A percentile compares a stretch with the other conserved stretches of the same genome.
phyloP scores from a whole-genome alignment of 352 stramenopile species.

The Phytopythium kandeliae region DNA sequence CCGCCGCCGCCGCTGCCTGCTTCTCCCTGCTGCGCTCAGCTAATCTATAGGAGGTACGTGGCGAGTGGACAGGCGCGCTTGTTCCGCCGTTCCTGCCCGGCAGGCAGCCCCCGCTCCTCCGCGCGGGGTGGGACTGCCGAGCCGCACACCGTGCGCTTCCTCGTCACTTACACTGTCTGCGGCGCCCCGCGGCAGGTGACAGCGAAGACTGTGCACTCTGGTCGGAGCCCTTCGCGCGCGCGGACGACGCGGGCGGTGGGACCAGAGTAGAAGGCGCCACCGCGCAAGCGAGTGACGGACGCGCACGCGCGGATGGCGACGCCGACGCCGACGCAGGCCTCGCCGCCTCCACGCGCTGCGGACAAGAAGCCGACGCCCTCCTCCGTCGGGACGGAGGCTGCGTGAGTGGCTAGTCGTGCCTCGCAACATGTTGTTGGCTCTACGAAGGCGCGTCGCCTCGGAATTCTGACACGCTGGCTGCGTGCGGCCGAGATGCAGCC shows the following conservation, averaged over 20 bases:
- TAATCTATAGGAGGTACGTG: no score
- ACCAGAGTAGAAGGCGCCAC: not conserved
- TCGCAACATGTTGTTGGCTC: not conserved
- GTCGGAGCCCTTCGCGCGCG: no score
- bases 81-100: not conserved
- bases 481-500: slow-evolving; percentile 2
- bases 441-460: no score
- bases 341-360: not conserved
- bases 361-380: slow-evolving; percentile 3
- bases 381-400: slow-evolving; percentile 5
- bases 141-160: not conserved
- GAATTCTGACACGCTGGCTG: not conserved
- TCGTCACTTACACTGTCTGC: not conserved
- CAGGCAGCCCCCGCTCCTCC: not conserved
- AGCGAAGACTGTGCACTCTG: no score
- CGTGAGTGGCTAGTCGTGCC: not conserved
- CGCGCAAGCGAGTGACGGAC: not conserved
- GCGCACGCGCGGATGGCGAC: not conserved
- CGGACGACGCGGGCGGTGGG: no score
- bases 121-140: not conserved
- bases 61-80: no score
- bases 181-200: no score
- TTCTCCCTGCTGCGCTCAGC: no score
- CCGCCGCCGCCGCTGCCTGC: no score
- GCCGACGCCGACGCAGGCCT: not conserved